Base-by-base conservation (phyloP, 139 green algal genomes). In the Raphidocelis subcapitata region DNA sequence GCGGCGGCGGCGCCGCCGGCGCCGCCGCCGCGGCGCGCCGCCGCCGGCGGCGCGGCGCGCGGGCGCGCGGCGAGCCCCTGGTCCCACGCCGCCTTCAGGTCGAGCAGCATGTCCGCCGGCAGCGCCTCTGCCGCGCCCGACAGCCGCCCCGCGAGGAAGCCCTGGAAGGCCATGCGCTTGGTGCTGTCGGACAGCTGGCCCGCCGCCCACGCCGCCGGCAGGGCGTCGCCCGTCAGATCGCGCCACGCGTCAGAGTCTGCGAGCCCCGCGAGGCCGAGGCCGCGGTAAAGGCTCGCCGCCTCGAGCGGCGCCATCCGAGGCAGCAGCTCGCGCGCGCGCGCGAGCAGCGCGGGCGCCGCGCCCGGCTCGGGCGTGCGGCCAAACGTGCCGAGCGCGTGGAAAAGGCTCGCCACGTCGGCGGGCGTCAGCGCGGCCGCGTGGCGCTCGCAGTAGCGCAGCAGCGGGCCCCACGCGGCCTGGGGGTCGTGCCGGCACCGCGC, bases 381-480 rank as follows among this genome's bases (percentile, higher is more conserved):
- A 62, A 78, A 78, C 31, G 62, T 63, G 37, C 72, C 72, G 14
- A 78, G 63, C 21, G 62, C 72, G 28, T 78, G 72, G 52, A 78
- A 78, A 21, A 78, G 28, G 28, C 52, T 67, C 23, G 62, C 62
- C 1, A 72, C 54, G 52, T 78, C 72, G 29, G 72, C 72, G 12
- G 72, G 52, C 72, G 69, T 66, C 5, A 78, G 52, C 0, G 37
- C 24, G 15, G 23, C 5, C 24, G 54, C 54, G 15, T 29, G 54
- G 12, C 54, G 10, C 15, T 8, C 54, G 54, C 54, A 61, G 54
- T 61, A 61, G 54, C 24, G 24, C 24, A 61, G 24, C 24, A 61
- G 24, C 24, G 54, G 24, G 10, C 10, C 24, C 54, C 23, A 61
- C 5, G 10, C 12, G 12, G 54, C 12, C 10, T 14, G 12, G 24